Conservation (phyloP, 768 basidiomycete species). For the Lactarius sp. region DNA sequence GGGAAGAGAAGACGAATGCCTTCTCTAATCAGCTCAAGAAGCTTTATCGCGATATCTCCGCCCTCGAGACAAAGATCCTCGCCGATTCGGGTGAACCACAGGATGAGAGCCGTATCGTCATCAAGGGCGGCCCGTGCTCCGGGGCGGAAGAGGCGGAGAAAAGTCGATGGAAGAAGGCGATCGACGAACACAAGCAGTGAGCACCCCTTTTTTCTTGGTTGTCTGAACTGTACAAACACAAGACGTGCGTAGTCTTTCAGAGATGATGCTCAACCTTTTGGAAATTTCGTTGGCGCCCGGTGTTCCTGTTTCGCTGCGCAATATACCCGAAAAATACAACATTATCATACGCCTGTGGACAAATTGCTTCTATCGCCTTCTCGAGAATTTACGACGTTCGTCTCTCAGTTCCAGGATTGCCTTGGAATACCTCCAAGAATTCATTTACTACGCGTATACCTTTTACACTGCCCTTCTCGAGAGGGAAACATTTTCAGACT, state of each 20-base stretch:
- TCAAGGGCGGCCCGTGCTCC: slow-evolving; percentile 26
- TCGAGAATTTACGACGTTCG: slow-evolving; percentile 85
- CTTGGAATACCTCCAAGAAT: slow-evolving; percentile 89
- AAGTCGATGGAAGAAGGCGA: slow-evolving; percentile 69
- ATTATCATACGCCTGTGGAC: slow-evolving; percentile 94
- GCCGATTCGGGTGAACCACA: slow-evolving; percentile 55
- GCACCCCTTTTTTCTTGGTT: slow-evolving; percentile 30
- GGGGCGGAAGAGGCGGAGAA: slow-evolving; percentile 59
- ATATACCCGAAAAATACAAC: slow-evolving; percentile 91
- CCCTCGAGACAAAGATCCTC: slow-evolving; percentile 71
- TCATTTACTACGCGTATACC: slow-evolving; percentile 91
- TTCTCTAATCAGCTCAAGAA: slow-evolving; percentile 74
- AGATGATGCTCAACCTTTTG: slow-evolving; percentile 85
- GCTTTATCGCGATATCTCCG: slow-evolving; percentile 77
- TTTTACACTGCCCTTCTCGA: slow-evolving; percentile 91
- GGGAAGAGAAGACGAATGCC: slow-evolving; percentile 54
- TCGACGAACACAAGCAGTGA: slow-evolving; percentile 80
- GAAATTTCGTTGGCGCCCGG: slow-evolving; percentile 79
- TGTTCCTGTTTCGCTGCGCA: slow-evolving; percentile 82
- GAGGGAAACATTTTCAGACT: slow-evolving; percentile 62
- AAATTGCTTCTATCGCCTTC: slow-evolving; percentile 81
- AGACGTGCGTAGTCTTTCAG: slow-evolving; percentile 64
- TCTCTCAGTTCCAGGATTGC: slow-evolving; percentile 66
- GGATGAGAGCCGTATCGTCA: slow-evolving; percentile 39
- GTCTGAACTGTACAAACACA: slow-evolving; percentile 9